phyloP scores from a whole-genome alignment of 768 basidiomycete genomes.

The Piloderma croceum region DNA sequence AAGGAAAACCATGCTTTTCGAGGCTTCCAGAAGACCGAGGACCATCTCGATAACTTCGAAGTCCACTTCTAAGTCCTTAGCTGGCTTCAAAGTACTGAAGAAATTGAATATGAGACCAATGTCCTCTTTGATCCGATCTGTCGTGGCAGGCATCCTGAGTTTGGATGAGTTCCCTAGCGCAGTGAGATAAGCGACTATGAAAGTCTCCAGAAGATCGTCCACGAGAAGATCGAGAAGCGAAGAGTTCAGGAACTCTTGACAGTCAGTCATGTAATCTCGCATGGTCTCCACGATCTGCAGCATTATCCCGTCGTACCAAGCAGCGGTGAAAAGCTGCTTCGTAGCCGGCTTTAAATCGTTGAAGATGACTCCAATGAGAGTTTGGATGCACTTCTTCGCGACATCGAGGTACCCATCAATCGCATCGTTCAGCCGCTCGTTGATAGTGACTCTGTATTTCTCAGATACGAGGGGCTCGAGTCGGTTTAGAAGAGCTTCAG shows the following conservation, averaged over 20 bases:
- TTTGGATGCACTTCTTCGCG: conserved; percentile 94
- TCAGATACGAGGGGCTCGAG: conserved; percentile 89
- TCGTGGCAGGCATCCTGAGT: conserved; percentile 78
- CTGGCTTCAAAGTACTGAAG: conserved; percentile 73
- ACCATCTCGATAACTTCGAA: conserved; percentile 88
- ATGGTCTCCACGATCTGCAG: conserved; percentile 91
- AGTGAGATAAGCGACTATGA: conserved; percentile 86
- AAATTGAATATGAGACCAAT: conserved; percentile 71
- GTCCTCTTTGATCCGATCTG: conserved; percentile 80
- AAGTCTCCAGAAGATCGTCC: conserved; percentile 87
- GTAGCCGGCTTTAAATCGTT: conserved; percentile 88
- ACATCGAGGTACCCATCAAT: conserved; percentile 98
- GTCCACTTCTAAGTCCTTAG: conserved; percentile 72
- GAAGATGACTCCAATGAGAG: conserved; percentile 90
- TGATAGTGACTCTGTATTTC: conserved; percentile 82
- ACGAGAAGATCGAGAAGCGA: conserved; percentile 87
- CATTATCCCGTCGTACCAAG: conserved; percentile 90
- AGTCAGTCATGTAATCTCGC: conserved; percentile 95
- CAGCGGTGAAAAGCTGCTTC: conserved; percentile 72
- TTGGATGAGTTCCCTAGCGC: conserved; percentile 80
- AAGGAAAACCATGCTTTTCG: conserved; percentile 83
- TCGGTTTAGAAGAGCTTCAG: conserved; percentile 78
- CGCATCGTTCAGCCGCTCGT: conserved; percentile 86
- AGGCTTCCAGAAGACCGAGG: conserved; percentile 75
- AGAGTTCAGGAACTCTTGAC: conserved; percentile 84